phyloP scores from a whole-genome alignment of 2,329 filamentous ascomycete species.

The Knoxdaviesia capensis region DNA sequence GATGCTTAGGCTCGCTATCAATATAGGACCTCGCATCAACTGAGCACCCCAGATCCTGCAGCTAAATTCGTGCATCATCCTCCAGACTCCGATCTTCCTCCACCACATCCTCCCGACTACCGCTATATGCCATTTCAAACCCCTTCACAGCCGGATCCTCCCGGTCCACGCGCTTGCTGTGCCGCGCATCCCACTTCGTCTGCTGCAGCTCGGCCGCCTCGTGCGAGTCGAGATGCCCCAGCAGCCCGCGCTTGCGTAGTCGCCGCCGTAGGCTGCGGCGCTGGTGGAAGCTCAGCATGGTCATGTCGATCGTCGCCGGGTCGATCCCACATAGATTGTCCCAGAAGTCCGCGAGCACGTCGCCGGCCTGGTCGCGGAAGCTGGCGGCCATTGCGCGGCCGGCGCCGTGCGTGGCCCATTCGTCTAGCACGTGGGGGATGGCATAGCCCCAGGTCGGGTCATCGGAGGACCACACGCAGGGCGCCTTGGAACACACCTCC shows the following conservation, averaged over 20 bases:
- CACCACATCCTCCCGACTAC: too few species aligned
- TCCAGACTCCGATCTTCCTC: too few species aligned
- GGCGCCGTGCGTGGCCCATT: slow-evolving; percentile 34
- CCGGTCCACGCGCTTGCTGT: too few species aligned
- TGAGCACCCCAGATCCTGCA: too few species aligned
- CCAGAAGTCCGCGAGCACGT: slow-evolving; percentile 24
- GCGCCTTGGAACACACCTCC: slow-evolving; percentile 21
- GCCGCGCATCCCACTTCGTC: too few species aligned
- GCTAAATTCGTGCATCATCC: too few species aligned
- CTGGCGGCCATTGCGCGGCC: slow-evolving; percentile 19
- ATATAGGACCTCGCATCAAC: too few species aligned
- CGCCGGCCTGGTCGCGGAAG: slow-evolving; percentile 21
- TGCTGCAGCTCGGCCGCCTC: too few species aligned
- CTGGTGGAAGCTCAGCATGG: slow-evolving; percentile 15
- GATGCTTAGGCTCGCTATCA: too few species aligned
- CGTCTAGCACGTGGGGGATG: slow-evolving; percentile 40
- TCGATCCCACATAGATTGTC: slow-evolving; percentile 24
- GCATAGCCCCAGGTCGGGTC: slow-evolving; percentile 41
- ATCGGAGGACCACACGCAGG: slow-evolving; percentile 33
- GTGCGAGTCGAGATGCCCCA: too few species aligned
- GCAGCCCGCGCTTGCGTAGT: slow-evolving; percentile 16
- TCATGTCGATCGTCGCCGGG: slow-evolving; percentile 16
- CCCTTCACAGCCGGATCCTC: too few species aligned
- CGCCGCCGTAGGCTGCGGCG: slow-evolving; percentile 28
- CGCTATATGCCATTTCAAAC: too few species aligned